Conservation (phyloP, 352 stramenopile species). For the Halophytophthora batemanensis region DNA sequence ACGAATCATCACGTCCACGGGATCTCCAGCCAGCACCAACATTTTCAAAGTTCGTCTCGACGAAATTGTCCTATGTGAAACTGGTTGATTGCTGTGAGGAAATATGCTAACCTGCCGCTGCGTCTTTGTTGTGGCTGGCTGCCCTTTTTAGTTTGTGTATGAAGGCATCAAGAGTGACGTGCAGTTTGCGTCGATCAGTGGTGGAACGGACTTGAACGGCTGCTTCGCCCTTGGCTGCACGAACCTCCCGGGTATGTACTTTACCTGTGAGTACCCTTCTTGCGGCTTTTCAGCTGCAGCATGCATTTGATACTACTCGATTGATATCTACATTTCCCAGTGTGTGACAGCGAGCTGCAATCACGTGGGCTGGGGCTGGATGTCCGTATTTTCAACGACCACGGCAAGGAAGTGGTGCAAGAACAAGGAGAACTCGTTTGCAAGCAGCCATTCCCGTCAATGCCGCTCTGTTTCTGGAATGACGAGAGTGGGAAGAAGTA, state of each 20-base stretch:
- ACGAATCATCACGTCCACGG: conserved; percentile 64
- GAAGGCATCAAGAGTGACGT: conserved; percentile 68
- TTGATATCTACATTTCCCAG: conserved; percentile 7
- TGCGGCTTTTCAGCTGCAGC: not conserved
- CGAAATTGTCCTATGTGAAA: not conserved
- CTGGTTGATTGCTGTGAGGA: not conserved
- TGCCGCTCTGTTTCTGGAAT: conserved; percentile 82
- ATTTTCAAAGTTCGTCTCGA: conserved; percentile 52
- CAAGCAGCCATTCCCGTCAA: conserved; percentile 80
- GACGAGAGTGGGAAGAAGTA: conserved; percentile 77
- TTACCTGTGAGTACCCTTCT: conserved; percentile 13
- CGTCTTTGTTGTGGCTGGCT: not conserved
- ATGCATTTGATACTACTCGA: not conserved
- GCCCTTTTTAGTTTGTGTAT: conserved; percentile 54
- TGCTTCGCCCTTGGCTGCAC: conserved; percentile 76
- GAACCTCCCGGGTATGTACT: conserved; percentile 69
- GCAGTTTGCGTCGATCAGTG: conserved; percentile 81
- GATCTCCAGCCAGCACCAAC: conserved; percentile 70
- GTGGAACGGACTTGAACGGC: conserved; percentile 81
- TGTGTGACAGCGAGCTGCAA: conserved; percentile 79
- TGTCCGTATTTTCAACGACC: conserved; percentile 69
- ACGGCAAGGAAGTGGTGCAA: conserved; percentile 43
- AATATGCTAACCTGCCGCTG: not conserved
- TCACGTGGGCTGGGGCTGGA: conserved; percentile 77
- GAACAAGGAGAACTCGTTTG: conserved; percentile 66